A percentile compares a stretch with the other conserved stretches of the same genome.
These are phyloP conservation scores for Nakazawaea ishiwadae DNA, from an alignment of 805 yeast species.

Conservation along the genomic window DNA sequence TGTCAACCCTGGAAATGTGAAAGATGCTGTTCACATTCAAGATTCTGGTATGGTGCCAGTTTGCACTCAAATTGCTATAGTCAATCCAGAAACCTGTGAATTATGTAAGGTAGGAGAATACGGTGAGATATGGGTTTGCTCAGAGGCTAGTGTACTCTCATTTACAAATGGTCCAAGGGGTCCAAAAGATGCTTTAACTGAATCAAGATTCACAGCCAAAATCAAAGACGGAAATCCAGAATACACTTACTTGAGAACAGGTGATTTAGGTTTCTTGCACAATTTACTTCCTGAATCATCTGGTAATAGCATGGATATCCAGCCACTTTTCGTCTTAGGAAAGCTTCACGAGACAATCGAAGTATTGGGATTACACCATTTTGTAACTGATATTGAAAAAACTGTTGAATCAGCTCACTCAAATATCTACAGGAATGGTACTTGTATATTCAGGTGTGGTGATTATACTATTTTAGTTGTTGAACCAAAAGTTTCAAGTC, in stretches of 20 bases:
- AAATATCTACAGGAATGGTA: constrained; percentile 33
- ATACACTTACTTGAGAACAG: constrained; percentile 74
- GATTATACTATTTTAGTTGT: constrained; percentile 74
- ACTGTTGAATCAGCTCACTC: constrained; percentile 52
- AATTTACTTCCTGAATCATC: constrained; percentile 42
- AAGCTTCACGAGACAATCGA: constrained; percentile 85
- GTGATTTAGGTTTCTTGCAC: constrained; percentile 91
- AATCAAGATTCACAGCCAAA: constrained; percentile 56
- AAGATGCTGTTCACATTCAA: constrained; percentile 71
- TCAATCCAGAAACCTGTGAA: constrained; percentile 83
- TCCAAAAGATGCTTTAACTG: constrained; percentile 41
- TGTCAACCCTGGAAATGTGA: constrained; percentile 67
- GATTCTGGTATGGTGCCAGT: constrained; percentile 97
- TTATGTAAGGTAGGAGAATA: constrained; percentile 85
- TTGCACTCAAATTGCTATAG: constrained; percentile 89
- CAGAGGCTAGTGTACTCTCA: constrained; percentile 73
- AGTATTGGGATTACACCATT: constrained; percentile 84
- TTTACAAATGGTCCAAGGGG: constrained; percentile 42
- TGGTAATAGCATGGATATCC: constrained; percentile 40
- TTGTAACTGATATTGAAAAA: constrained; percentile 77
- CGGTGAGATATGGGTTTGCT: constrained; percentile 96
- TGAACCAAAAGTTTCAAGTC: constrained; percentile 47
- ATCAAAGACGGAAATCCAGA: constrained; percentile 62
- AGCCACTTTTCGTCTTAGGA: constrained; percentile 82
- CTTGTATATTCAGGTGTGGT: constrained; percentile 76